phyloP scores from a whole-genome alignment of 2,329 filamentous ascomycete species.

The Epicoccum sorghinum region DNA sequence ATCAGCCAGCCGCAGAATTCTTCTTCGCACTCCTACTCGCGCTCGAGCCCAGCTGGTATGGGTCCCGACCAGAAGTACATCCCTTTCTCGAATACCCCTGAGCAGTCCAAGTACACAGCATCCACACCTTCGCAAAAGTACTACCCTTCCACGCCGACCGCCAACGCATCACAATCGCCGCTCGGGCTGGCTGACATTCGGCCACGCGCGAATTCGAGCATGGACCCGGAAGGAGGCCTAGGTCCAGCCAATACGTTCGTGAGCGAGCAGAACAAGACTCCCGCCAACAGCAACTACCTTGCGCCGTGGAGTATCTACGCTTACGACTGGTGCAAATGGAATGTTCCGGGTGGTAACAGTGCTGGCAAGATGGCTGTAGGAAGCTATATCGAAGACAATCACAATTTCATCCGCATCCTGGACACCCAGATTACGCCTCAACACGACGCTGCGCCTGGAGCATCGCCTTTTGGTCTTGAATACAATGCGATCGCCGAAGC shows the following conservation, averaged over 20 bases:
- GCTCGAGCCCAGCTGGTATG: constrained; percentile 76
- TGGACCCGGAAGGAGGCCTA: constrained; percentile 72
- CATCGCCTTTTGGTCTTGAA: constrained; percentile 78
- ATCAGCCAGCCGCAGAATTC: constrained; percentile 60
- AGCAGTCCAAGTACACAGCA: constrained; percentile 54
- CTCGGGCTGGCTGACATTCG: constrained; percentile 91
- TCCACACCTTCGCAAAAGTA: constrained; percentile 64
- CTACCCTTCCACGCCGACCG: constrained; percentile 57
- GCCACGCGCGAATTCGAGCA: constrained; percentile 79
- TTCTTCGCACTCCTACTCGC: constrained; percentile 68
- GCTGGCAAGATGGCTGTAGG: constrained; percentile 93
- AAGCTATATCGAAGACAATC: constrained; percentile 95
- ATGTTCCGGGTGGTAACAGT: constrained; percentile 69
- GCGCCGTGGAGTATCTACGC: constrained; percentile 96
- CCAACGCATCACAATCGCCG: constrained; percentile 79
- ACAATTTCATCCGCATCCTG: constrained; percentile 99
- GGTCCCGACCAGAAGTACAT: constrained; percentile 67
- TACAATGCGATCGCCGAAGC: constrained; percentile 95
- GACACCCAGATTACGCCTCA: constrained; percentile 81
- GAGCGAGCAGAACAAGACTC: constrained; percentile 71
- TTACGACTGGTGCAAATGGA: constrained; percentile 99
- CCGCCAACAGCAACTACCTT: constrained; percentile 85
- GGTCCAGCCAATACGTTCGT: constrained; percentile 61
- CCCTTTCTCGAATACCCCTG: constrained; percentile 68
- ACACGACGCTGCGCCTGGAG: constrained; percentile 69